Base-by-base conservation (phyloP, 2,329 filamentous ascomycete genomes). In the Chaetomium sp. region DNA sequence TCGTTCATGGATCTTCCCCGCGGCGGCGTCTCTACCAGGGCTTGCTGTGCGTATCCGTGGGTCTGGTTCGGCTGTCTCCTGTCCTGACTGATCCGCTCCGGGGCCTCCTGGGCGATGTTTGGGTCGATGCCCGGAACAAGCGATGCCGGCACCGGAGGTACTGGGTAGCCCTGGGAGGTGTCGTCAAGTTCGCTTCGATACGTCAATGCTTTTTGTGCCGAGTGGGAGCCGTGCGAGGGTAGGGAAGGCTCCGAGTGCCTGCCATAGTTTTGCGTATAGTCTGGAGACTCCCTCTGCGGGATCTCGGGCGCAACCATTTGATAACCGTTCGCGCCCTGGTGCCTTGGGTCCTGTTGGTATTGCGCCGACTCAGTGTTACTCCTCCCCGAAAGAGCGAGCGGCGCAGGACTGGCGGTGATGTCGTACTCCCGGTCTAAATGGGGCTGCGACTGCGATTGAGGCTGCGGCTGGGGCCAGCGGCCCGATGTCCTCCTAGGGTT, bases 111-210 rank as follows among this genome's bases (percentile, higher is more conserved):
- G 0, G 84, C 81, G 42, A 87, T 75, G 21, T 73, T 74, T 3
- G 84, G 83, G 66, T 89, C 86, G 29, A 87, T 78, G 3, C 86
- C 86, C n/a, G 86, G 83, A 8, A 89, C 82, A 25, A 89, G 76
- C 3, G 85, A 85, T 1, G 84, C 74, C 4, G 87, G 87, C 1
- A 87, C 77, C 4, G 79, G 72, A 1, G 83, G 81, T 23, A 82
- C 68, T 4, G 73, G 76, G 71, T 84, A 82, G 49, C 75, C 33
- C 71, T 69, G 49, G 65, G 73, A 61, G 4, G 67, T 71, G 35
- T 76, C 74, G 7, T 80, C 78, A 42, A 77, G 63, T 27, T 82
- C 81, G 60, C 69, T 72, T 4, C 73, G 73, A 33, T 75, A 73
- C 16, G 72, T 69, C 7, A 73, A 65, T 31, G 77, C 76, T 29